Conservation (phyloP, 257 asterid species). For the Penstemon barbatus region DNA sequence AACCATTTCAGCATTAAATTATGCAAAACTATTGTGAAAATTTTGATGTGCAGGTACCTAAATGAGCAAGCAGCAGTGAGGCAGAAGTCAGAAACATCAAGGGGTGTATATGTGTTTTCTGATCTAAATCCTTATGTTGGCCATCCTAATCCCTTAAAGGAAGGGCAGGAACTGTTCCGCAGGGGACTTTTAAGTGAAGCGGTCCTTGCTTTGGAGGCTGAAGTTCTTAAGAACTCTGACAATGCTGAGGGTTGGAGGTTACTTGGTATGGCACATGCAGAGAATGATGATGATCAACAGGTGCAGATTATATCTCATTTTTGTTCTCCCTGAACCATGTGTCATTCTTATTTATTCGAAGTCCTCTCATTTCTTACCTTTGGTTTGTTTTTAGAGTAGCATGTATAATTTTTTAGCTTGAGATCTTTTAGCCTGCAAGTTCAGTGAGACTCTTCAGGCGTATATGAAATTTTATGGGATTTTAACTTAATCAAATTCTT, state of each 20-base stretch:
- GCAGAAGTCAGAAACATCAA: conserved; percentile 45
- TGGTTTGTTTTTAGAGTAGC: conserved; percentile 6
- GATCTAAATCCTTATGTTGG: conserved; percentile 97
- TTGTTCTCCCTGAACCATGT: neutral
- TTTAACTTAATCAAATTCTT: neutral
- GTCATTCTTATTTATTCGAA: conserved; percentile 6
- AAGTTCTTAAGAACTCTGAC: conserved; percentile 92
- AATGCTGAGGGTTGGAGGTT: conserved; percentile 99
- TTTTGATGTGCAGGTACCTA: conserved; percentile 44
- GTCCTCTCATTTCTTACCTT: conserved; percentile 5
- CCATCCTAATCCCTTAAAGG: conserved; percentile 94
- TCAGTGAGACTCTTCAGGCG: neutral
- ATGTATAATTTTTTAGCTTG: neutral
- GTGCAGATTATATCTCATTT: conserved; percentile 36
- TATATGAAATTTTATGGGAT: conserved; percentile 5
- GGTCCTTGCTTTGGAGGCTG: conserved; percentile 99
- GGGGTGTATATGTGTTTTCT: conserved; percentile 90
- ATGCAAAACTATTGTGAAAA: neutral
- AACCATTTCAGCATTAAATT: conserved; percentile 1
- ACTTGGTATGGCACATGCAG: conserved; percentile 98
- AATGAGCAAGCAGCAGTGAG: conserved; percentile 46
- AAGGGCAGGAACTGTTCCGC: conserved; percentile 97
- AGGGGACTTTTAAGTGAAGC: conserved; percentile 99
- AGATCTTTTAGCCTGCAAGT: too few relatives aligned
- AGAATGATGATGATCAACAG: conserved; percentile 99